Evolutionary conservation across 371 early-diverging fungal genomes (phyloP).

Genomic region (Mucor saturninus): DNA sequence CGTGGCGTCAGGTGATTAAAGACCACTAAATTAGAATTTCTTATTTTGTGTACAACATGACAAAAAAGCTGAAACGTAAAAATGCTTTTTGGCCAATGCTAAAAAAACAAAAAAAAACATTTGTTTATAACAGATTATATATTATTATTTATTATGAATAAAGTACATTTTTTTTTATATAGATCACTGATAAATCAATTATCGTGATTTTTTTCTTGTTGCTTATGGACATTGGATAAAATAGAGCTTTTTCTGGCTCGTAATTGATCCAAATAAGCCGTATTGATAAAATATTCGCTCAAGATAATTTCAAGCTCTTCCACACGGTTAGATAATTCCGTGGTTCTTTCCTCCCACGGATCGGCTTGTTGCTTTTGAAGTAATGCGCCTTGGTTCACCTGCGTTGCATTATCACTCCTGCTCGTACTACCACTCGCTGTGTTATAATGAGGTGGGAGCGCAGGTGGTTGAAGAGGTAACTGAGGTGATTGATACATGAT

Average conservation of each 20-base stretch:
- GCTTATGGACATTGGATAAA: no score
- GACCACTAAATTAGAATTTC: no score
- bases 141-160: no score
- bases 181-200: no score
- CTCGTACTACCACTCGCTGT: neutral
- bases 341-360: constrained; percentile 4
- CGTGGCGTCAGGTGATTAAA: no score
- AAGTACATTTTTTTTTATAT: no score
- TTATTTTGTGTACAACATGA: no score
- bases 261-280: constrained; percentile 39
- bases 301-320: constrained; percentile 44
- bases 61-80: no score
- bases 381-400: neutral
- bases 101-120: no score
- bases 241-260: constrained; percentile 15
- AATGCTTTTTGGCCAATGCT: no score
- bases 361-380: constrained; percentile 1
- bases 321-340: constrained; percentile 34
- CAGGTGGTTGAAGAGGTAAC: neutral
- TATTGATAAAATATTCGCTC: constrained; percentile 47
- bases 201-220: no score
- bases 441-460: constrained; percentile 4
- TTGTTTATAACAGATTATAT: no score
- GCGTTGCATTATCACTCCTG: neutral
- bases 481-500: neutral